Evolutionary conservation across 2,329 filamentous ascomycete species (phyloP), one percentile per base, ranked within the genome.

Genomic region (Paraconiothyrium sp.): DNA sequence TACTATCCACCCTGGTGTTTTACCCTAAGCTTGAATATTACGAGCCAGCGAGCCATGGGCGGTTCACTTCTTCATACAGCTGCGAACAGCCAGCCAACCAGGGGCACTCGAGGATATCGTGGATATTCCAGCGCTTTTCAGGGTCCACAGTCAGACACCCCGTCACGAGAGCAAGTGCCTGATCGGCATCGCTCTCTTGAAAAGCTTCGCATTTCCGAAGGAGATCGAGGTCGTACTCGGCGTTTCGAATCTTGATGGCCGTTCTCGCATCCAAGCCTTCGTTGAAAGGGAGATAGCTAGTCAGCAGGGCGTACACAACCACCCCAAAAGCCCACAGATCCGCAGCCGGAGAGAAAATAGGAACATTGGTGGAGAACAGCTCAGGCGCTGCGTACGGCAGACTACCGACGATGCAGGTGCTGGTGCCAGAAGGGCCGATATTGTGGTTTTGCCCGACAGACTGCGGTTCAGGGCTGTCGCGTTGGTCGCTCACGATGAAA

Each of bases 261-360:
- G 89, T 83, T 59, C 85, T 86, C 50, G 86, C 84, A 49, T 86
- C 80, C 64, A 90, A 85, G 0, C 83, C 75, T 67, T 89, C 85
- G 52, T 86, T 83, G 76, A 90, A 91, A 0, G 89, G 89, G 6
- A 89, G 80, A 5, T 83, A 83, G 16, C 88, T 88, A 0, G 87
- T 87, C 27, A 89, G 77, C 27, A 90, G 77, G 1, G 86, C 83
- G 69, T 86, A 90, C 3, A 89, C 79, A 11, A 89, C 84, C 9
- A 90, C 86, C 4, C 89, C 89, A 67, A 86, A 89, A 2, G 89
- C 88, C 89, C 89, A 91, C 2, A 90, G 82, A 70, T 91, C 89
- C 24, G 88, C 87, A 1, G 85, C 84, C 1, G 88, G 78, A n/a
- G 81, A 81, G 68, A 80, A 84, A 13, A 84, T 71, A 4, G 80